A percentile compares a stretch with the other conserved stretches of the same genome.
phyloP scores from a whole-genome alignment of 129 eudicot species.

The Lactuca saligna region DNA sequence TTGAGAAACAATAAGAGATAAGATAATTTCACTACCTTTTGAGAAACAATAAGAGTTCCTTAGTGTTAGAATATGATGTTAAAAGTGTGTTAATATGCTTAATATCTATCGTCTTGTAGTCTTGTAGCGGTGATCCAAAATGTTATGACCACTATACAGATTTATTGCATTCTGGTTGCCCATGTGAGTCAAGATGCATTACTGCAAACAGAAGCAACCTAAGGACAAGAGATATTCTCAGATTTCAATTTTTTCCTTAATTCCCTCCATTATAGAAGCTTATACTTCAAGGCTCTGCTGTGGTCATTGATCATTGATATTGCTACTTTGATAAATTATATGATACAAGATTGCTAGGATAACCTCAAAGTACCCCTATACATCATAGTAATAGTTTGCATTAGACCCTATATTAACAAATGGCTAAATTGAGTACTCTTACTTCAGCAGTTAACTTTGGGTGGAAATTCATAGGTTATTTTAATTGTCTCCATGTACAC shows the following conservation, averaged over 20 bases:
- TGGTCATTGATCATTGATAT: too few relatives aligned
- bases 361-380: conserved; percentile 1
- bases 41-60: conserved; percentile 18
- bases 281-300: too few relatives aligned
- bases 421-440: background rate
- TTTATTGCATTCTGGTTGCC: background rate
- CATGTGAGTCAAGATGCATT: conserved; percentile 5
- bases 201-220: background rate
- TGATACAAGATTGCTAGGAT: too few relatives aligned
- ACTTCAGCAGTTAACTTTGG: too few relatives aligned
- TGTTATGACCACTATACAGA: background rate
- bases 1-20: conserved; percentile 23
- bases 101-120: background rate
- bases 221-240: background rate
- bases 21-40: conserved; percentile 24
- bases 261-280: too few relatives aligned
- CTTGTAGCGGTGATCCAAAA: background rate
- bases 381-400: conserved; percentile 13
- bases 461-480: background rate
- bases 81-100: conserved; percentile 5
- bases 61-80: background rate
- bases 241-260: too few relatives aligned
- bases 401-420: conserved; percentile 1
- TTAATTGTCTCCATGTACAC: background rate
- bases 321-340: too few relatives aligned